phyloP scores from a whole-genome alignment of 208 protist species.

The Crithidia thermophila region DNA sequence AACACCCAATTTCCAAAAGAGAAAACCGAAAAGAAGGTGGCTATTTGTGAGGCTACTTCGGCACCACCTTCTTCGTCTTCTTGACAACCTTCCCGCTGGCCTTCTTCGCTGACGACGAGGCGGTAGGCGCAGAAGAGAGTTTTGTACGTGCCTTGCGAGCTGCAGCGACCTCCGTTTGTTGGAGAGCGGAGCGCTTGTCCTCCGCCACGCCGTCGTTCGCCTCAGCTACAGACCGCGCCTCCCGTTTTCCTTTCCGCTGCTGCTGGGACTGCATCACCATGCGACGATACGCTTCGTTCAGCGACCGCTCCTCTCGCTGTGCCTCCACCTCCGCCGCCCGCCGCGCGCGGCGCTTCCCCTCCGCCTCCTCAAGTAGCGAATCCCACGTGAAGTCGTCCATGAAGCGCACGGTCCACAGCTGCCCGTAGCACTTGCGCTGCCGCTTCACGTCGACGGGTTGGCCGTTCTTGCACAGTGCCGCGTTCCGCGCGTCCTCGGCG shows the following conservation, averaged over 20 bases:
- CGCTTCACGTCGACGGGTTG: conserved; percentile 64
- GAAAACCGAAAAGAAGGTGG: not conserved
- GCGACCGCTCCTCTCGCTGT: conserved; percentile 45
- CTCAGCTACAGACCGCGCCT: not conserved
- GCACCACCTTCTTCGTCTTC: conserved; percentile 4
- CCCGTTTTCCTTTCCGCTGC: conserved; percentile 18
- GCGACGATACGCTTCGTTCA: conserved; percentile 81
- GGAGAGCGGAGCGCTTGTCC: not conserved
- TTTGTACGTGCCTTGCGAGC: not conserved
- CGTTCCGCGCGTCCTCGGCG: conserved; percentile 40
- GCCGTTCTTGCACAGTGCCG: conserved; percentile 63
- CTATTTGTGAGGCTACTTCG: not conserved
- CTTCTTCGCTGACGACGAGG: conserved; percentile 8
- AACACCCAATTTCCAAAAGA: not conserved
- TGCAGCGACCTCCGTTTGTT: not conserved
- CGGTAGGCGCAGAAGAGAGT: not conserved
- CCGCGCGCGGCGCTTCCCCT: conserved; percentile 47
- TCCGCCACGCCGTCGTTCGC: not conserved
- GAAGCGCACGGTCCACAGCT: conserved; percentile 83
- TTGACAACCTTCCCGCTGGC: not conserved
- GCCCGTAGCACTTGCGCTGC: conserved; percentile 65
- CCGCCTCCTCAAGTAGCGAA: conserved; percentile 58
- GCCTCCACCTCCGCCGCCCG: conserved; percentile 57
- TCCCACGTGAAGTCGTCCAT: conserved; percentile 68
- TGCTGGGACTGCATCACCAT: conserved; percentile 47